These are phyloP conservation scores for Coemansia sp. DNA, from an alignment of 192 early-diverging fungal genomes.

Conservation along the genomic window DNA sequence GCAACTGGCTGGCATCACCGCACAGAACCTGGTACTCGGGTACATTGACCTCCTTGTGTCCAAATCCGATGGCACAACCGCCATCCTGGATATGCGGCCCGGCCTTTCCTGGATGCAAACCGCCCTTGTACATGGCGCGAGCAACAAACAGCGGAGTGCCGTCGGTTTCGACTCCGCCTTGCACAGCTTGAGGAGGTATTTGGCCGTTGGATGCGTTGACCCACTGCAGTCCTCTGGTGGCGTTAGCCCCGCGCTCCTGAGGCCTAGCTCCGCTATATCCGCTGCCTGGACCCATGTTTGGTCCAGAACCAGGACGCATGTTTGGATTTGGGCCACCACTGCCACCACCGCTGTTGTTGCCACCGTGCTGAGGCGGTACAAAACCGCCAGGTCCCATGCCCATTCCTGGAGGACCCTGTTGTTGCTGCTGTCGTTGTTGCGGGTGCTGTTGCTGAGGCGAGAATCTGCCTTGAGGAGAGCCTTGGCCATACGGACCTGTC, in stretches of 20 bases:
- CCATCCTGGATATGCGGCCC: constrained; percentile 52
- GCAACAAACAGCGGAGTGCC: constrained; percentile 62
- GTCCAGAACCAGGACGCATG: neutral
- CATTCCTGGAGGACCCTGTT: constrained; percentile 8
- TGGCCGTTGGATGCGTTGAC: constrained; percentile 40
- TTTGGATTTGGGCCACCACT: neutral
- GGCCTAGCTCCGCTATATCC: constrained; percentile 4
- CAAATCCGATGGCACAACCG: constrained; percentile 58
- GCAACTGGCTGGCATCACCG: constrained; percentile 60
- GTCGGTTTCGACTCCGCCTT: constrained; percentile 62
- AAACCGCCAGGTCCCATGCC: constrained; percentile 10
- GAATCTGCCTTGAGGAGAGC: constrained; percentile 1
- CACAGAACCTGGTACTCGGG: constrained; percentile 63
- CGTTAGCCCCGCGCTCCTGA: neutral
- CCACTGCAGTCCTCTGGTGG: constrained; percentile 35
- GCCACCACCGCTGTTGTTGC: neutral
- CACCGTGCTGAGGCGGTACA: constrained; percentile 21
- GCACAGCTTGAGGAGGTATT: constrained; percentile 58
- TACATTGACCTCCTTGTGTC: constrained; percentile 58
- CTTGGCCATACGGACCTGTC: constrained; percentile 5
- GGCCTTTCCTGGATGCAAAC: constrained; percentile 56
- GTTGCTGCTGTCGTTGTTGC: neutral
- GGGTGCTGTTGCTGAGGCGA: constrained; percentile 4
- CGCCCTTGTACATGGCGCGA: constrained; percentile 57
- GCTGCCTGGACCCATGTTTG: constrained; percentile 2